These are phyloP conservation scores for Gigaspora rosea DNA, from an alignment of 192 early-diverging fungal species.

Conservation along the genomic window DNA sequence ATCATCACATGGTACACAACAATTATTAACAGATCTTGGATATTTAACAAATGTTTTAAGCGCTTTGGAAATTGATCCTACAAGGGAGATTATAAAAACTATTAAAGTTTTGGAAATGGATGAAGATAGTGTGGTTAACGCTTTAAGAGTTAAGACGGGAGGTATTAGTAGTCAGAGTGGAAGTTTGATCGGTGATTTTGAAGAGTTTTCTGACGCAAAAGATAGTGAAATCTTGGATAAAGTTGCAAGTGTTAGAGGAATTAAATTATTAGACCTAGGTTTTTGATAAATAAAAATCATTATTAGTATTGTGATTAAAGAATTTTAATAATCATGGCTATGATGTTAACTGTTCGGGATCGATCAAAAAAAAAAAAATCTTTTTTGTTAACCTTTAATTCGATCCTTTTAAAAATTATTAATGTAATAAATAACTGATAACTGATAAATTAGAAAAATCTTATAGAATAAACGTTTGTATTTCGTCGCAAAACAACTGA, in stretches of 20 bases:
- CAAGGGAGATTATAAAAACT: background rate
- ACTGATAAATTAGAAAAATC: too few relatives aligned
- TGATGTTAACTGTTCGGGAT: too few relatives aligned
- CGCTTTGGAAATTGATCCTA: conserved; percentile 12
- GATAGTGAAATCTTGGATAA: conserved; percentile 27
- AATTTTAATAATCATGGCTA: too few relatives aligned
- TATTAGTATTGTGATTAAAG: too few relatives aligned
- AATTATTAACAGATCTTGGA: conserved; percentile 27
- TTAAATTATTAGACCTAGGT: conserved; percentile 13
- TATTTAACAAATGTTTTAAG: conserved; percentile 26
- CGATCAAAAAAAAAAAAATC: too few relatives aligned
- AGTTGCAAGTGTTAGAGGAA: conserved; percentile 21
- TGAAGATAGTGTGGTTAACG: conserved; percentile 5
- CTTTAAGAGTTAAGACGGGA: background rate
- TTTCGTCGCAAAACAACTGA: too few relatives aligned
- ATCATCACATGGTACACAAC: conserved; percentile 22
- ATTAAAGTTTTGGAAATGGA: conserved; percentile 26
- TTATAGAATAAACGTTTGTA: too few relatives aligned
- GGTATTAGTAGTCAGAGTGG: background rate
- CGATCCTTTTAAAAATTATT: too few relatives aligned
- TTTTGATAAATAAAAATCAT: background rate
- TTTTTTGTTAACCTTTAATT: too few relatives aligned
- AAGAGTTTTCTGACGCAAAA: background rate
- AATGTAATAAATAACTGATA: too few relatives aligned
- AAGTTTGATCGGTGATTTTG: background rate